These are phyloP conservation scores for Calocybe cyanea DNA, from an alignment of 768 basidiomycete species.

Conservation along the genomic window DNA sequence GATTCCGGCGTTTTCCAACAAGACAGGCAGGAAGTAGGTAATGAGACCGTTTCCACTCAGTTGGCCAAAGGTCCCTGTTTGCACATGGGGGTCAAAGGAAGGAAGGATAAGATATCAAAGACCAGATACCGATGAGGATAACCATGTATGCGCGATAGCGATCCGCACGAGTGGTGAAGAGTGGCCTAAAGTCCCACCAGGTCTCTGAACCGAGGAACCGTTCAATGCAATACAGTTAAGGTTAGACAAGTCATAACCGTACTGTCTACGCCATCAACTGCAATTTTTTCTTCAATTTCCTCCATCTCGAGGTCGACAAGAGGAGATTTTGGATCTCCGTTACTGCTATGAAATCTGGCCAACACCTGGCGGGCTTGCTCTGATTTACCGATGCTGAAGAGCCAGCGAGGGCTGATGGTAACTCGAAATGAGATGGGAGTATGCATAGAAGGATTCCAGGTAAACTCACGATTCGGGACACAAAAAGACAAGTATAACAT, in stretches of 20 bases:
- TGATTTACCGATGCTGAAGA: constrained; percentile 42
- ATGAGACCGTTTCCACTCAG: constrained; percentile 47
- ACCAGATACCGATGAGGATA: constrained; percentile 39
- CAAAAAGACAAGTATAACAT: constrained; percentile 41
- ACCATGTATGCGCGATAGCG: constrained; percentile 48
- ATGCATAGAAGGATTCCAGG: not conserved
- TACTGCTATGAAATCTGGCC: constrained; percentile 45
- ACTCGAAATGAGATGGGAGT: not conserved
- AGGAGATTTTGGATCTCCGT: constrained; percentile 43
- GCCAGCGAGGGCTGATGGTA: constrained; percentile 43
- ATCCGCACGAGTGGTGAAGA: constrained; percentile 43
- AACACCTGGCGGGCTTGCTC: constrained; percentile 41
- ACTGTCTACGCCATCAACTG: constrained; percentile 44
- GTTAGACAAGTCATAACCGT: too few relatives aligned
- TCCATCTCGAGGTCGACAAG: constrained; percentile 48
- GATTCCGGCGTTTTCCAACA: constrained; percentile 46
- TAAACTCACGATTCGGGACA: constrained; percentile 46
- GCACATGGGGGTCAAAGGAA: not conserved
- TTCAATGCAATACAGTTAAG: not conserved
- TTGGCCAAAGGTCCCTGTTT: constrained; percentile 34
- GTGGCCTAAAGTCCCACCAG: constrained; percentile 54
- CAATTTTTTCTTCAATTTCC: constrained; percentile 50
- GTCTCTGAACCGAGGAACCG: constrained; percentile 23
- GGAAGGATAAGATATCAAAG: not conserved
- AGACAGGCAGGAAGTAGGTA: constrained; percentile 45